Conservation (phyloP, 1,284 basidiomycete genomes). For the Coniophora puteana region DNA sequence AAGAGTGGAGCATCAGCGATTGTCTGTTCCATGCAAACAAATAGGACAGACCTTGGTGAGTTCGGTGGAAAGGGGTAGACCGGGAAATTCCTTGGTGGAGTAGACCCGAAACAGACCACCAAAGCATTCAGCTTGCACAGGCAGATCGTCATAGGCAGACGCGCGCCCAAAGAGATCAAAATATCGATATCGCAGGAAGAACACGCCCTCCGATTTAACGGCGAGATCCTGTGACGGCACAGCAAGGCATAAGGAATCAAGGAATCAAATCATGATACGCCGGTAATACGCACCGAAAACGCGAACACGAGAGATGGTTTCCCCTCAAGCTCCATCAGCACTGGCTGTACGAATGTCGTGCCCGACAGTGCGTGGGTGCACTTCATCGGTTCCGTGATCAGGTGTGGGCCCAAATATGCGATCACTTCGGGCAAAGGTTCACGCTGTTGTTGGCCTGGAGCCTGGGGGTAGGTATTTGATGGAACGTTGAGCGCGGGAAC, state of each 20-base stretch:
- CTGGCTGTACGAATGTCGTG: conserved; percentile 60
- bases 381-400: conserved; percentile 48
- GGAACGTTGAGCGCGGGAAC: conserved; percentile 5
- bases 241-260: not conserved
- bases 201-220: conserved; percentile 62
- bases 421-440: conserved; percentile 27
- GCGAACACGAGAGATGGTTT: conserved; percentile 64
- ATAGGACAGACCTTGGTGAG: conserved; percentile 81
- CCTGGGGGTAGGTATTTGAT: conserved; percentile 10
- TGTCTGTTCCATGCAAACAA: no score
- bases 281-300: conserved; percentile 51
- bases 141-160: conserved; percentile 28
- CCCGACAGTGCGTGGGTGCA: conserved; percentile 57
- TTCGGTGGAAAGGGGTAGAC: conserved; percentile 66
- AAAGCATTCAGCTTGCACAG: conserved; percentile 67
- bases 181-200: conserved; percentile 62
- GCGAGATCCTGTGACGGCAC: conserved; percentile 39
- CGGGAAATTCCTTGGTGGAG: conserved; percentile 79
- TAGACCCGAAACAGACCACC: conserved; percentile 69
- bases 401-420: conserved; percentile 33
- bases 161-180: conserved; percentile 59
- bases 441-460: conserved; percentile 4
- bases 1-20: no score
- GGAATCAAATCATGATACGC: conserved; percentile 4
- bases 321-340: conserved; percentile 55